Evolutionary conservation across 345 rosid genomes (phyloP), one percentile per base, ranked within the genome.

Genomic region (Odontarrhena argentea): DNA sequence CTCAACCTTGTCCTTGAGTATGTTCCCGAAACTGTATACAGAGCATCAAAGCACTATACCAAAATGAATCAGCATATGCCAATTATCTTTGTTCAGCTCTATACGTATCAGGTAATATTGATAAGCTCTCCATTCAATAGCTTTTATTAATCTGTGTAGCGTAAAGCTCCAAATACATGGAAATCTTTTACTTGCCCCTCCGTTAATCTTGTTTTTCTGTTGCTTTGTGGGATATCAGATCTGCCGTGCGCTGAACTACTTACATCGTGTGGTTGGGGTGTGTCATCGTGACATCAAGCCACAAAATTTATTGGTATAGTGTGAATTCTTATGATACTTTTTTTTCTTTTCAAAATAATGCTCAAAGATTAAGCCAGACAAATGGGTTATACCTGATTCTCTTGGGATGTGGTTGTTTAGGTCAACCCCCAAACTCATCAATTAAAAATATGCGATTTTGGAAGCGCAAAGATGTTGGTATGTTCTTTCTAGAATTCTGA

Each of bases 221-320:
- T 95, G 34, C 86, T 55, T 58, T 55, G 55, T 87, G 14, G 43
- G 81, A 35, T 86, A 87, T 78, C 92, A 70, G 99, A 94, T 94
- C 49, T 94, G 90, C 28, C 97, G 99, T 9, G 99, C 90, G 3
- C 83, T 94, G 55, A 94, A 87, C 82, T 94, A 91, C 81, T 76
- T 94, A 69, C 99, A 94, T 70, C 77, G 83, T 48, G 95, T 94
- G 42, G 77, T 87, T 78, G 93, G 96, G 55, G 96, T 91, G 55
- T 91, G 96, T 64, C 99, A 94, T 68, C 97, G 99, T 56, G 99
- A 94, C 81, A 89, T 94, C 69, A 94, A 91, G 84, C 99, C 99
- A 14, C 97, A 91, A 75, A 94, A 94, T 80, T 76, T 94, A 75
- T 72, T 94, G 93, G 99, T 94, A 82, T 11, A n/a, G 65, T 28